Conservation (phyloP, 495 filamentous ascomycete species). For the Hypoxylon fragiforme region DNA sequence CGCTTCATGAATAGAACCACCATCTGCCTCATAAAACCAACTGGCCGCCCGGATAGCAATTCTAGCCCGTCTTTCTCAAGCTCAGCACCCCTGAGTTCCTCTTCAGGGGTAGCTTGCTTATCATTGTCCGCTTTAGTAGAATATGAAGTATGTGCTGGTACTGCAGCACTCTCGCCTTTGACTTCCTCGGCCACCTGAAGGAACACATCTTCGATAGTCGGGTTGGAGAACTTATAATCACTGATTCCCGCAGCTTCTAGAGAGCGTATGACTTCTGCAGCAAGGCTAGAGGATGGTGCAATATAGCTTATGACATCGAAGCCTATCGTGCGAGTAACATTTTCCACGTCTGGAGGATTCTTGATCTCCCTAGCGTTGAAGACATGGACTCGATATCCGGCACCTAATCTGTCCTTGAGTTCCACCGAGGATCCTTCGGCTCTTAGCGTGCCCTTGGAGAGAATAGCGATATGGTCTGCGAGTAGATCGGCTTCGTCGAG, state of each 20-base stretch:
- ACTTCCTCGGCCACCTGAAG: conserved; percentile 77
- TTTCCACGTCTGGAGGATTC: conserved; percentile 56
- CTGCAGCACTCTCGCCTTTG: conserved; percentile 38
- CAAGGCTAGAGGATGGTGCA: conserved; percentile 62
- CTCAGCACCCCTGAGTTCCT: conserved; percentile 18
- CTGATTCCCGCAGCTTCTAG: conserved; percentile 64
- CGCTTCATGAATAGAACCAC: conserved; percentile 78
- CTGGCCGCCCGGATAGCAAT: conserved; percentile 67
- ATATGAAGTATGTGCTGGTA: conserved; percentile 20
- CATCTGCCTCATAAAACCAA: conserved; percentile 66
- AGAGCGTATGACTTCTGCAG: conserved; percentile 65
- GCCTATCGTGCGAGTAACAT: conserved; percentile 57
- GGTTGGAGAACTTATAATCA: conserved; percentile 78
- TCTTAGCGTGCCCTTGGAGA: conserved; percentile 71
- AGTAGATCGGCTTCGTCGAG: conserved; percentile 78
- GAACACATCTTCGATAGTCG: conserved; percentile 88
- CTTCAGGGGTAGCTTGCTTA: conserved; percentile 34
- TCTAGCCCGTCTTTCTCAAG: conserved; percentile 48
- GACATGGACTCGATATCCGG: conserved; percentile 77
- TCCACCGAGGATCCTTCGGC: conserved; percentile 77
- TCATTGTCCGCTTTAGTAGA: conserved; percentile 23
- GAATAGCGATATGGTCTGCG: conserved; percentile 75
- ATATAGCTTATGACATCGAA: conserved; percentile 73
- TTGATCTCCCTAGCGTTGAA: conserved; percentile 51
- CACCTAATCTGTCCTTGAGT: conserved; percentile 68